Evolutionary conservation across 148 eudicot genomes (phyloP).

Genomic region (Fagopyrum homotropicum): DNA sequence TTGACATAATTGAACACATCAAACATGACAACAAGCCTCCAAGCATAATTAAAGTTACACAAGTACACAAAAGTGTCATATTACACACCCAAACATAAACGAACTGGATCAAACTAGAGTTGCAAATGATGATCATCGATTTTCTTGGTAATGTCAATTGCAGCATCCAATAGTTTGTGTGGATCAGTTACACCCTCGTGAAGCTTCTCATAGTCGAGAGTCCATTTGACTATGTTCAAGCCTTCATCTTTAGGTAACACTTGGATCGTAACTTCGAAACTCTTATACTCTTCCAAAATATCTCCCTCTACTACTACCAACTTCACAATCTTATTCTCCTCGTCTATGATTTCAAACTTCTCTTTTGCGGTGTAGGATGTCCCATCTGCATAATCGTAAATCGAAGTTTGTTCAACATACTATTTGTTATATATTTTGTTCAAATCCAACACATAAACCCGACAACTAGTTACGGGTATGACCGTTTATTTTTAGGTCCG

Average conservation of each 20-base stretch:
- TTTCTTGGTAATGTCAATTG: background rate
- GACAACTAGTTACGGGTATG: too few species aligned
- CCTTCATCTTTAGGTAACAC: background rate
- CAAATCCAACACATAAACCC: too few species aligned
- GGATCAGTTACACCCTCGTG: background rate
- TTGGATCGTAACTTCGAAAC: background rate
- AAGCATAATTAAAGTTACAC: too few species aligned
- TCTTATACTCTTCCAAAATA: background rate
- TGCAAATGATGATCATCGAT: background rate
- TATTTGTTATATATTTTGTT: too few species aligned
- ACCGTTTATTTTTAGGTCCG: too few species aligned
- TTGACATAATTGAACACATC: background rate
- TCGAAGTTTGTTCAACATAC: too few species aligned
- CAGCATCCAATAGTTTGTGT: background rate
- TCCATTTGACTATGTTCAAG: background rate
- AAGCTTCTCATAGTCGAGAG: background rate
- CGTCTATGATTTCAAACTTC: background rate
- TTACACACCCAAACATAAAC: background rate
- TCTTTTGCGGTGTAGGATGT: background rate
- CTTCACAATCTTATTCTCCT: background rate
- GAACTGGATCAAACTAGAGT: background rate
- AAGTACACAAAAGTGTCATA: background rate
- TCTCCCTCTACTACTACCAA: background rate
- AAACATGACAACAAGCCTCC: background rate
- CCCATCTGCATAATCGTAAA: background rate